Evolutionary conservation across 1,284 basidiomycete genomes (phyloP).

Genomic region (Xerocomus nothofagi): DNA sequence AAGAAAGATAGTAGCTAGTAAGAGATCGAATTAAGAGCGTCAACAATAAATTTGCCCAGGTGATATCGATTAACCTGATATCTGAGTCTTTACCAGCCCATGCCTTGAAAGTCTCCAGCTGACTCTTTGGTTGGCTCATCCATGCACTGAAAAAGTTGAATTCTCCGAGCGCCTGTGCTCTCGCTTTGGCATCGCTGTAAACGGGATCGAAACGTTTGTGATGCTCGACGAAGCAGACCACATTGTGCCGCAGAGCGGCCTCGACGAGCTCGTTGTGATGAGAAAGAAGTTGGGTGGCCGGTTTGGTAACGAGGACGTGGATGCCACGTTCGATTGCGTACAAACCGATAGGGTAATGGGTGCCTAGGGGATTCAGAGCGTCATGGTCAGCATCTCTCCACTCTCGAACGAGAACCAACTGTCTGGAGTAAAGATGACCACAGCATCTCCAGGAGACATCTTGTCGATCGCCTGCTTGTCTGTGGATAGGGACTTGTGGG

Average conservation of each 20-base stretch:
- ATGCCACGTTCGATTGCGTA: conserved; percentile 83
- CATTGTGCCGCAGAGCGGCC: conserved; percentile 74
- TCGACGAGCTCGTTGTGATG: conserved; percentile 80
- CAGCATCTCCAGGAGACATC: conserved; percentile 79
- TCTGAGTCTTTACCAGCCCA: conserved; percentile 95
- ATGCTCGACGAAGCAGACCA: conserved; percentile 91
- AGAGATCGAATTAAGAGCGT: not conserved
- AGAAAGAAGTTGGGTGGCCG: conserved; percentile 82
- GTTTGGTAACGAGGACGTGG: conserved; percentile 92
- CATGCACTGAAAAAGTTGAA: conserved; percentile 90
- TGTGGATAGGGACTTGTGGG: conserved; percentile 33
- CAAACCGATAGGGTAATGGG: conserved; percentile 83
- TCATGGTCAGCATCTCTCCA: not conserved
- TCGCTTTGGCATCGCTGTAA: conserved; percentile 85
- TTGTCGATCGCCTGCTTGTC: conserved; percentile 87
- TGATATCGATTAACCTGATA: conserved; percentile 56
- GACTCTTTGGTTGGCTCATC: conserved; percentile 96
- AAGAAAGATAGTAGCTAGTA: conserved; percentile 87
- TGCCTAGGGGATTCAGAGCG: conserved; percentile 47
- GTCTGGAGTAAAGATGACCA: conserved; percentile 87
- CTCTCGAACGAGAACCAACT: conserved; percentile 48
- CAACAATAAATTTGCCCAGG: not conserved
- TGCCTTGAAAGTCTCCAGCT: conserved; percentile 90
- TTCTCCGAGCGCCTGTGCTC: conserved; percentile 78
- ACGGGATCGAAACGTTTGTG: conserved; percentile 90